Percentiles rank a stretch among this genome's conserved stretches.
These are phyloP conservation scores for Allium fistulosum DNA, from an alignment of 106 monocot genomes.

Conservation along the genomic window DNA sequence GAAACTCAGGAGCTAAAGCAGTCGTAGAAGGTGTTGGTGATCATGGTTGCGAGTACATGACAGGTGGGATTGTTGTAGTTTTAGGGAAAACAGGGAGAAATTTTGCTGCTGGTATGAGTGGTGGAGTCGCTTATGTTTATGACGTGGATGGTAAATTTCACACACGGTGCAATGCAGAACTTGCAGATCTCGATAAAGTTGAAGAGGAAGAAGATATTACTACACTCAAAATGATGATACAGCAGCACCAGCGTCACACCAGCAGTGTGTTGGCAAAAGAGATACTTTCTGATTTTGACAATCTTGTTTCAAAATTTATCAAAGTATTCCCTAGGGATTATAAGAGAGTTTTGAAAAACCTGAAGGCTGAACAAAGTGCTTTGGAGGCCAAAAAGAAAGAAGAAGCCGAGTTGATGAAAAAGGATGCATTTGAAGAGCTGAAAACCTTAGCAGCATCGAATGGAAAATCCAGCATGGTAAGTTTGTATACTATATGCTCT, in stretches of 20 bases:
- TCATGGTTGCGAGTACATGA: slow-evolving; percentile 99
- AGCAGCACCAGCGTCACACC: slow-evolving; percentile 91
- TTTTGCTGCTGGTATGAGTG: slow-evolving; percentile 99
- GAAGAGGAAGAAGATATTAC: slow-evolving; percentile 83
- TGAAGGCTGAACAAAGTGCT: slow-evolving; percentile 62
- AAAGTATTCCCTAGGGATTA: slow-evolving; percentile 97
- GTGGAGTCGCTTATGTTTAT: slow-evolving; percentile 88
- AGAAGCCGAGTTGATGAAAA: slow-evolving; percentile 54
- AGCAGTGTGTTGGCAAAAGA: slow-evolving; percentile 65
- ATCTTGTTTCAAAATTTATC: slow-evolving; percentile 71
- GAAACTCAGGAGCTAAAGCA: slow-evolving; percentile 94
- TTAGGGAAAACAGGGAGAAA: slow-evolving; percentile 94
- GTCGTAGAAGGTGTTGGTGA: slow-evolving; percentile 99
- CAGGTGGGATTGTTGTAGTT: slow-evolving; percentile 84
- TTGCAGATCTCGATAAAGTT: slow-evolving; percentile 84
- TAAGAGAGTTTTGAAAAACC: slow-evolving; percentile 60
- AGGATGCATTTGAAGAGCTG: slow-evolving; percentile 63
- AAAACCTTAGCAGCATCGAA: slow-evolving; percentile 49
- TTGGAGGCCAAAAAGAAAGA: slow-evolving; percentile 57
- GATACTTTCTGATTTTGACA: slow-evolving; percentile 59
- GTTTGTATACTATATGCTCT: background rate
- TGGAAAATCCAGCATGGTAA: slow-evolving; percentile 24
- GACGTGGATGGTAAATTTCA: slow-evolving; percentile 75
- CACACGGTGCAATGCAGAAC: slow-evolving; percentile 60
- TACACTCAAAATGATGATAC: slow-evolving; percentile 81